Evolutionary conservation across 768 basidiomycete genomes (phyloP).

Genomic region (Sarcomyxa edulis): DNA sequence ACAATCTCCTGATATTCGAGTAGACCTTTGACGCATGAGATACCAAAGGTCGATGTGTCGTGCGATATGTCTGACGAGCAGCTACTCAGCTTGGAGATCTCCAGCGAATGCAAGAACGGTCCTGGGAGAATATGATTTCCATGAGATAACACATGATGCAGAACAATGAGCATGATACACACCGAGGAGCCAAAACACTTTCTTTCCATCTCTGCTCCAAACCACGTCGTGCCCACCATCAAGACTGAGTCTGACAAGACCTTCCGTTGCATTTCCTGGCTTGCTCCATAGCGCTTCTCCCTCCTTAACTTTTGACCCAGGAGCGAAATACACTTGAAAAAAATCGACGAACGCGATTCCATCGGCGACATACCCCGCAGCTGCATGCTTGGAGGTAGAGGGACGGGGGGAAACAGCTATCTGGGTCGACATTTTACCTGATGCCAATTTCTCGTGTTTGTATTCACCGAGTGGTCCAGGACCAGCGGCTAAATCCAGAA

Average conservation of each 20-base stretch:
- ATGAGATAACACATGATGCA: not conserved
- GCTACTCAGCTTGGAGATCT: constrained; percentile 42
- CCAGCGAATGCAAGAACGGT: constrained; percentile 58
- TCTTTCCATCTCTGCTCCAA: constrained; percentile 59
- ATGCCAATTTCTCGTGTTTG: constrained; percentile 40
- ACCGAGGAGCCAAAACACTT: constrained; percentile 74
- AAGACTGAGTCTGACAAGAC: constrained; percentile 56
- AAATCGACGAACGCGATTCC: constrained; percentile 65
- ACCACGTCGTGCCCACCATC: constrained; percentile 72
- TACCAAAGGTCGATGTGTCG: constrained; percentile 54
- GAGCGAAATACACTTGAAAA: constrained; percentile 58
- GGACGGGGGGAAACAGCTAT: constrained; percentile 36
- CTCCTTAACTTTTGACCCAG: constrained; percentile 32
- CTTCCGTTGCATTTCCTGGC: constrained; percentile 60
- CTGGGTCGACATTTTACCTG: constrained; percentile 55
- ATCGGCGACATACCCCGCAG: constrained; percentile 18
- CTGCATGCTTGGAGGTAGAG: not conserved
- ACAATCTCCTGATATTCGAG: constrained; percentile 55
- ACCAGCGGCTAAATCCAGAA: constrained; percentile 44
- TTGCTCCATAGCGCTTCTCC: constrained; percentile 58
- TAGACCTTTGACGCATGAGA: constrained; percentile 51
- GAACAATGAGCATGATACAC: constrained; percentile 11
- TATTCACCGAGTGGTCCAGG: constrained; percentile 44
- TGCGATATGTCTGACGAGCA: constrained; percentile 44
- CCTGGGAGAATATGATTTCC: constrained; percentile 27